These are phyloP conservation scores for Ganoderma sinense DNA, from an alignment of 1,284 basidiomycete species.

Conservation along the genomic window DNA sequence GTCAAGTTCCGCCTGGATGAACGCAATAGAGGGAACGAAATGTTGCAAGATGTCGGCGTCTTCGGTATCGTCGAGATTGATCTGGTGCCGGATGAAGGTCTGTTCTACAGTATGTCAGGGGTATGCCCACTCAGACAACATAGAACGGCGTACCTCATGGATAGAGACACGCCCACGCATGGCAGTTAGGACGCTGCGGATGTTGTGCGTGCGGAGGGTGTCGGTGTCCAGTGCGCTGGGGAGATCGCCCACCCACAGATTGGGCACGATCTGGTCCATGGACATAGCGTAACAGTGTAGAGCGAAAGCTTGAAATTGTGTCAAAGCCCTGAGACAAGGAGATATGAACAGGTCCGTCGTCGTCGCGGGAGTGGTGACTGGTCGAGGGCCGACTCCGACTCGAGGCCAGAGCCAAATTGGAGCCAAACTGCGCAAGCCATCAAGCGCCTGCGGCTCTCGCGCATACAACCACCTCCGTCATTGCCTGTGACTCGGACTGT, in stretches of 20 bases:
- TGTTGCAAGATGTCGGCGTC: conserved; percentile 80
- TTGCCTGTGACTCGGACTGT: background rate
- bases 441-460: background rate
- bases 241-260: conserved; percentile 37
- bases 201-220: conserved; percentile 64
- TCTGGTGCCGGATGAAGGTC: conserved; percentile 77
- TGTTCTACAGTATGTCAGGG: conserved; percentile 38
- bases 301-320: no score
- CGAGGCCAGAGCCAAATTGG: no score
- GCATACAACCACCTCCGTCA: background rate
- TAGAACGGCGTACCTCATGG: conserved; percentile 56
- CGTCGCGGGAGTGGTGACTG: no score
- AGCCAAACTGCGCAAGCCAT: background rate
- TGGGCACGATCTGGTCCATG: conserved; percentile 36
- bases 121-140: conserved; percentile 1
- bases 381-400: no score
- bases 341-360: background rate
- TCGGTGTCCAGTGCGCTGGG: conserved; percentile 47
- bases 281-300: conserved; percentile 18
- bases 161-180: conserved; percentile 76
- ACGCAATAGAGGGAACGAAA: conserved; percentile 79
- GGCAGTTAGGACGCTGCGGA: conserved; percentile 73
- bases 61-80: conserved; percentile 74
- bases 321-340: no score
- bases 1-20: conserved; percentile 80